A percentile compares a stretch with the other conserved stretches of the same genome.
Evolutionary conservation across 1,139 yeast genomes (phyloP).

Genomic region (Kurtzmaniella natalensis): DNA sequence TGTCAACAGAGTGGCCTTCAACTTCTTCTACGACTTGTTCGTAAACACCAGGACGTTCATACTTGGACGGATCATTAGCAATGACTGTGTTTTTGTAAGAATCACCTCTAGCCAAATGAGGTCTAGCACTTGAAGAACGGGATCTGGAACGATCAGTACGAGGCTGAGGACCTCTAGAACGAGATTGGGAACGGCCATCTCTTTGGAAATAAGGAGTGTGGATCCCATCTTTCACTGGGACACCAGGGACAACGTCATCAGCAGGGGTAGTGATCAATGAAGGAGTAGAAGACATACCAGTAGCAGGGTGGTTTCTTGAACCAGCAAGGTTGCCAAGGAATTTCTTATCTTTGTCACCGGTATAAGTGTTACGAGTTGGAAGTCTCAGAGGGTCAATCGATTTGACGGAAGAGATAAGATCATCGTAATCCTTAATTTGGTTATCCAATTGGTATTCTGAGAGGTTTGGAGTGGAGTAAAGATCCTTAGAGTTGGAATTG

Average conservation of each 20-base stretch:
- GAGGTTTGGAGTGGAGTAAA: constrained; percentile 44
- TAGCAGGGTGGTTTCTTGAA: constrained; percentile 3
- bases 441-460: constrained; percentile 44
- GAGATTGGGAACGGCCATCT: constrained; percentile 26
- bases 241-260: background rate
- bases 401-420: constrained; percentile 31
- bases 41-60: constrained; percentile 43
- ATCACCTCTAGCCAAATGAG: constrained; percentile 66
- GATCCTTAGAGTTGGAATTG: constrained; percentile 23
- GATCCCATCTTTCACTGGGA: constrained; percentile 14
- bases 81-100: constrained; percentile 49
- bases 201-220: constrained; percentile 46
- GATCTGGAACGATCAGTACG: constrained; percentile 27
- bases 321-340: background rate
- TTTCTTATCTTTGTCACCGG: background rate
- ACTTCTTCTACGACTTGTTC: constrained; percentile 9
- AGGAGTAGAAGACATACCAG: constrained; percentile 3
- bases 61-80: constrained; percentile 33
- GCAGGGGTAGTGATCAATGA: background rate
- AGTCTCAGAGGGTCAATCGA: constrained; percentile 38
- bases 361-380: constrained; percentile 16
- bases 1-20: constrained; percentile 8
- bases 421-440: constrained; percentile 35
- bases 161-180: constrained; percentile 28
- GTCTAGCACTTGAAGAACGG: constrained; percentile 28